Evolutionary conservation across 352 stramenopile species (phyloP), one percentile per base, ranked within the genome.

Genomic region (Globisporangium polare): DNA sequence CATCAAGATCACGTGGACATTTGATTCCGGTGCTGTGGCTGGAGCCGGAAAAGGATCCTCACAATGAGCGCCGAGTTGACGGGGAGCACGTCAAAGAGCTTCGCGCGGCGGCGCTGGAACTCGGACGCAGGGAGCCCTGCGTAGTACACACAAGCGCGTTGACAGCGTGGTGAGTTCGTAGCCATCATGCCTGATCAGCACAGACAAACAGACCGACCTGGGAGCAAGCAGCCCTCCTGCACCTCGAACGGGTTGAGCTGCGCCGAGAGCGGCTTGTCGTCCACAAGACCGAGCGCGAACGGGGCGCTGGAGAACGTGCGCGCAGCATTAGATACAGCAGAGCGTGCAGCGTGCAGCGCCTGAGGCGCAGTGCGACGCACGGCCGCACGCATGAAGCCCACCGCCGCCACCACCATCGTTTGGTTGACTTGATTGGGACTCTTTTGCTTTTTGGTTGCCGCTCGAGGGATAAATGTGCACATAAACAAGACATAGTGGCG

Each of bases 61-160:
- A 86, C 74, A 59, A 94, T 81, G 33, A 94, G 70, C 50, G 81
- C 83, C 46, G 84, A 88, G 69, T 94, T 83, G 51, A 84, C 63
- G 1, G 85, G 81, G 65, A 94, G 63, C 5, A 67, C 71, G 4
- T 80, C 73, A 53, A 94, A 81, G 37, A 92, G 65, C 20, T 82
- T 79, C 33, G 72, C 65, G 10, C 85, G 80, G 4, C 85, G 85
- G 18, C 77, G 67, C 56, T 77, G 68, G 66, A 94, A 92, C 52
- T 94, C 85, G 9, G 67, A 66, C 1, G 78, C 73, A 6, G 79
- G 75, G 13, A 92, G 53, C 8, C 78, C 80, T 89, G 58, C 22
- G 31, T 27, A n/a, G 8, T 7, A n/a, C 3, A 39, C 10, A 51
- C 18, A 39, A 3, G 51, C 2, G 13, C 3, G 24, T 9, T 8